Percentiles rank a stretch among this genome's conserved stretches.
phyloP scores from a whole-genome alignment of 2,329 filamentous ascomycete species.

The Colletotrichum coccodes region DNA sequence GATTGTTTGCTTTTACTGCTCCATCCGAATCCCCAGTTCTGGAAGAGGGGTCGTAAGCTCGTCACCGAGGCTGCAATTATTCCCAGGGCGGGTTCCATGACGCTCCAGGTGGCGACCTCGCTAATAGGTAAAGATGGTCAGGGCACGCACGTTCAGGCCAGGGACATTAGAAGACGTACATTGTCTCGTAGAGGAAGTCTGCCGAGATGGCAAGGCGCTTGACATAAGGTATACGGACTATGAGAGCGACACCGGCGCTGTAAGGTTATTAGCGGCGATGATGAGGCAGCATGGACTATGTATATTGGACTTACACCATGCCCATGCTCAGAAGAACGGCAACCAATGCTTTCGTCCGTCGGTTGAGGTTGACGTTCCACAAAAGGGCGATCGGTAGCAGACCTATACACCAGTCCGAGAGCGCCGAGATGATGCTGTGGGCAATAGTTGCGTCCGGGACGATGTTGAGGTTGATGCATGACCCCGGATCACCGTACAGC shows the following conservation, averaged over 20 bases:
- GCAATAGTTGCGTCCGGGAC: constrained; percentile 55
- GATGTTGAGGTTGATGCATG: constrained; percentile 50
- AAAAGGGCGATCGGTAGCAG: constrained; percentile 61
- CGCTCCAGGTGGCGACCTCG: constrained; percentile 43
- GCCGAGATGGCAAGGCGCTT: constrained; percentile 38
- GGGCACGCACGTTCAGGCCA: not conserved
- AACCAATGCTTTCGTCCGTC: constrained; percentile 56
- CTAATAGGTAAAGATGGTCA: constrained; percentile 34
- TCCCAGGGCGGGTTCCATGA: constrained; percentile 45
- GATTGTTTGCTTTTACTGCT: constrained; percentile 27
- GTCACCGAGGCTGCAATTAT: constrained; percentile 46
- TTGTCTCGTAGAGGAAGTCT: constrained; percentile 44
- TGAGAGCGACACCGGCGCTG: constrained; percentile 50
- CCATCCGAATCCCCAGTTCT: constrained; percentile 38
- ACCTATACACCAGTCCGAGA: constrained; percentile 59
- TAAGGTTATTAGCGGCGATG: not conserved
- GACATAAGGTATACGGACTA: constrained; percentile 49
- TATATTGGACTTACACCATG: constrained; percentile 51
- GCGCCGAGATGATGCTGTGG: constrained; percentile 55
- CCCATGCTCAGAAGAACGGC: constrained; percentile 59
- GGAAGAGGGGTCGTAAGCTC: constrained; percentile 44
- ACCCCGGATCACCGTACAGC: constrained; percentile 46
- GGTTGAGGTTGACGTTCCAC: constrained; percentile 60
- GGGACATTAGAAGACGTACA: constrained; percentile 34
- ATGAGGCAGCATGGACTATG: not conserved